These are phyloP conservation scores for Parasarocladium wereldwijsianum DNA, from an alignment of 2,329 filamentous ascomycete genomes.

Conservation along the genomic window DNA sequence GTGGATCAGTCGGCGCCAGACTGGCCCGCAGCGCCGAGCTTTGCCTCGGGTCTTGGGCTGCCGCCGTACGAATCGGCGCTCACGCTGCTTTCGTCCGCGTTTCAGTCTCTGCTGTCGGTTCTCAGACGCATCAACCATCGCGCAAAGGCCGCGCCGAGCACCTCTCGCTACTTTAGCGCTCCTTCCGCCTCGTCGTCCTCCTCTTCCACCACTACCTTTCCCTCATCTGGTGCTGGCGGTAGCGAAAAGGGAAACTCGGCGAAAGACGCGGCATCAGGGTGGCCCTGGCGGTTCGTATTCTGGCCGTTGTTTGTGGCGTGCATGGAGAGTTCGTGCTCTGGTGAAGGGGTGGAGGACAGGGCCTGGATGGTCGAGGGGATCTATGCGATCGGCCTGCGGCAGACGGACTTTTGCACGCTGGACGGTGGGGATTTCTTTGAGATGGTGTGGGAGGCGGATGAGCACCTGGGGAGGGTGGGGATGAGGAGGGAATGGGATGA, in stretches of 20 bases:
- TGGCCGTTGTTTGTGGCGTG: conserved; percentile 2
- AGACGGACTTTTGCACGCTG: conserved; percentile 1
- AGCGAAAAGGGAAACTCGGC: not conserved
- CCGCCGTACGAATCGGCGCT: not conserved
- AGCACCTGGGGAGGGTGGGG: not conserved
- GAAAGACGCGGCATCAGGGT: too few species aligned
- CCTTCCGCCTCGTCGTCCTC: too few species aligned
- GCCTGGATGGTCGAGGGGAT: conserved; percentile 1
- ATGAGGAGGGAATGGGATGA: too few species aligned
- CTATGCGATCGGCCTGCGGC: conserved; percentile 1
- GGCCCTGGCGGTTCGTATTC: conserved; percentile 3
- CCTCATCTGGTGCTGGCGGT: too few species aligned
- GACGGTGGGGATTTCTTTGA: conserved; percentile 1
- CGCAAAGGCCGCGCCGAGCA: too few species aligned
- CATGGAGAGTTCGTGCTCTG: conserved; percentile 1
- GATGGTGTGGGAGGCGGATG: not conserved
- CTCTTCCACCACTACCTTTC: too few species aligned
- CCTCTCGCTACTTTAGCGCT: too few species aligned
- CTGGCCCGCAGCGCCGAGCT: not conserved
- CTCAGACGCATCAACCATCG: not conserved
- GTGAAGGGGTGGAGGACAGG: not conserved
- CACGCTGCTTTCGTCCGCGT: not conserved
- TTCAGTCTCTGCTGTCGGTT: not conserved
- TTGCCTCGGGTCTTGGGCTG: not conserved
- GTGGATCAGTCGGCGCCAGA: not conserved